Conservation (phyloP, 805 yeast species). For the Spathaspora sp. region DNA sequence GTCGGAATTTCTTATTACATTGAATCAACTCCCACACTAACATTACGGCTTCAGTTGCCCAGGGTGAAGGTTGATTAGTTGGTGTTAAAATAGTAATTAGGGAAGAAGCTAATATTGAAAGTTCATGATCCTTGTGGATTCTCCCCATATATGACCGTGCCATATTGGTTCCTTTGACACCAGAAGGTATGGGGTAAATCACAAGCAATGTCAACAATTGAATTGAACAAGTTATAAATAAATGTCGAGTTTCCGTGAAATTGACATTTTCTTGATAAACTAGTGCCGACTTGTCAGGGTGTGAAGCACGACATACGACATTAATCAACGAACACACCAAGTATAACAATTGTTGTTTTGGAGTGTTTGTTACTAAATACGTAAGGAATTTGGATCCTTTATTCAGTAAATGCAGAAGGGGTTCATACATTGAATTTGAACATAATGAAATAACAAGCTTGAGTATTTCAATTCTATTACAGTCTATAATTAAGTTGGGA, state of each 20-base stretch:
- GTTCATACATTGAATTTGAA: conserved; percentile 56
- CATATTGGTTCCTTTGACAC: conserved; percentile 27
- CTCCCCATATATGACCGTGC: conserved; percentile 51
- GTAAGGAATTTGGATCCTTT: conserved; percentile 63
- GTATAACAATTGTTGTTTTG: conserved; percentile 45
- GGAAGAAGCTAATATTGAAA: conserved; percentile 45
- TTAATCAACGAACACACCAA: conserved; percentile 71
- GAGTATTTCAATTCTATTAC: conserved; percentile 66
- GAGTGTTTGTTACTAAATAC: conserved; percentile 47
- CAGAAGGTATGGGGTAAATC: conserved; percentile 57
- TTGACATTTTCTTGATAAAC: conserved; percentile 20
- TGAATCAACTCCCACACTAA: conserved; percentile 75
- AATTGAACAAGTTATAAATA: conserved; percentile 51
- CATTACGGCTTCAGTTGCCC: conserved; percentile 60
- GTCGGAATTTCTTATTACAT: conserved; percentile 59
- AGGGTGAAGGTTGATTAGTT: conserved; percentile 18
- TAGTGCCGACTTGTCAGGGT: conserved; percentile 42
- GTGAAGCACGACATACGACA: conserved; percentile 49
- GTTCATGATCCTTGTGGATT: conserved; percentile 52
- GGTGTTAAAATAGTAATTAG: conserved; percentile 36
- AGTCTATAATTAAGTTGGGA: conserved; percentile 41
- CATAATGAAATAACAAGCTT: conserved; percentile 57
- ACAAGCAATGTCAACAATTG: conserved; percentile 62
- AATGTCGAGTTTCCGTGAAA: conserved; percentile 40
- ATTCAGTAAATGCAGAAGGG: conserved; percentile 38